A percentile compares a stretch with the other conserved stretches of the same genome.
Evolutionary conservation across 805 yeast genomes (phyloP).

Genomic region (Grigorovia transvaalensis): DNA sequence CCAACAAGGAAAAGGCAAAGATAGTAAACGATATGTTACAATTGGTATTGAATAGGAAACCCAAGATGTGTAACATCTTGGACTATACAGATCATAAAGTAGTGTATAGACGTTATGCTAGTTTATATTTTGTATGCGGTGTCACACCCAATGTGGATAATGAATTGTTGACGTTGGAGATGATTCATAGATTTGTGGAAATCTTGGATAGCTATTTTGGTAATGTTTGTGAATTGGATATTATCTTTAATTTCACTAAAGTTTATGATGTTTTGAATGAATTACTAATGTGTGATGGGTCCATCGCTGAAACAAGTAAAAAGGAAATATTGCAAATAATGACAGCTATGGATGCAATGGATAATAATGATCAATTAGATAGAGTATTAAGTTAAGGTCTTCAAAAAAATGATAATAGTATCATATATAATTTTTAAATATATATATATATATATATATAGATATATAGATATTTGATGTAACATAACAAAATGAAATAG

Average conservation of each 20-base stretch:
- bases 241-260: slow-evolving; percentile 87
- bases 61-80: slow-evolving; percentile 90
- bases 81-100: slow-evolving; percentile 72
- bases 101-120: slow-evolving; percentile 87
- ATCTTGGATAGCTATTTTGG: slow-evolving; percentile 94
- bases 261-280: slow-evolving; percentile 92
- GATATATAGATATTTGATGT: not conserved
- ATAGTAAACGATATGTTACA: slow-evolving; percentile 81
- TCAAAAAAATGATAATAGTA: not conserved
- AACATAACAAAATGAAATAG: not conserved
- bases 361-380: slow-evolving; percentile 56
- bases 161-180: slow-evolving; percentile 75
- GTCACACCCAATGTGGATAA: slow-evolving; percentile 47
- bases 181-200: slow-evolving; percentile 88
- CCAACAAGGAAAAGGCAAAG: slow-evolving; percentile 78
- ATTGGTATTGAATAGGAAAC: slow-evolving; percentile 69
- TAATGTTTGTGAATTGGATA: slow-evolving; percentile 92
- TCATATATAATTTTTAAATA: slow-evolving; percentile 2
- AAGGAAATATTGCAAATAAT: slow-evolving; percentile 70
- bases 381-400: slow-evolving; percentile 29
- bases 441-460: not conserved
- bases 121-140: slow-evolving; percentile 82
- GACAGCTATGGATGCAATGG: slow-evolving; percentile 78
- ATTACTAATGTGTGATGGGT: slow-evolving; percentile 71
- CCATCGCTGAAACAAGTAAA: slow-evolving; percentile 71